Percentiles rank a stretch among this genome's conserved stretches.
These are phyloP conservation scores for Aurantiochytrium sp. DNA, from an alignment of 108 stramenopile genomes.

Conservation along the genomic window DNA sequence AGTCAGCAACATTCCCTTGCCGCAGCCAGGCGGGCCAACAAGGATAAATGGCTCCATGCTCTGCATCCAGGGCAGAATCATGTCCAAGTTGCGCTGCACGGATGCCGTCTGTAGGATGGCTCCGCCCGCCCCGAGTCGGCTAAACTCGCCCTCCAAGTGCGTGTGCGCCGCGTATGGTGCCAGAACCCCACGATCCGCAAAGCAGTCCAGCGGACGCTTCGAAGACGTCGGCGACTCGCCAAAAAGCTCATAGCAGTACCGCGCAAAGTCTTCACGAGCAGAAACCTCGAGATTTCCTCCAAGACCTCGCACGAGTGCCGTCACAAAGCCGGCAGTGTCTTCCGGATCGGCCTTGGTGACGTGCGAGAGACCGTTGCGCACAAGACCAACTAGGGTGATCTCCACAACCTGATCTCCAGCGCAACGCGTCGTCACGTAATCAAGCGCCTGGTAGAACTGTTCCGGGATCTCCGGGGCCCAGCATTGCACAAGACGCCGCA, in stretches of 20 bases:
- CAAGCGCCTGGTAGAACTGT: conserved; percentile 37
- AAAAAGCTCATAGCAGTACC: conserved; percentile 44
- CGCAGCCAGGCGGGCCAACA: conserved; percentile 57
- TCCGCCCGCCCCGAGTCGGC: background rate
- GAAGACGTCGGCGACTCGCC: conserved; percentile 44
- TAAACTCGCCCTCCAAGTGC: background rate
- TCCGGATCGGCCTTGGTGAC: conserved; percentile 21
- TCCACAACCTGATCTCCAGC: conserved; percentile 42
- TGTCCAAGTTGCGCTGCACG: conserved; percentile 39
- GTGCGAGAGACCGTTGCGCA: conserved; percentile 46
- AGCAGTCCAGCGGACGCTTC: conserved; percentile 31
- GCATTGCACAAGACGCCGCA: conserved; percentile 19
- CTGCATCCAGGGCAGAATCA: conserved; percentile 45
- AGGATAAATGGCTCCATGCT: conserved; percentile 45
- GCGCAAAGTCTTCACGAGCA: conserved; percentile 40
- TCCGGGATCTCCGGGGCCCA: conserved; percentile 38
- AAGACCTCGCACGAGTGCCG: conserved; percentile 47
- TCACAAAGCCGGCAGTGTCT: conserved; percentile 29
- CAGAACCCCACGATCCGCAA: conserved; percentile 18
- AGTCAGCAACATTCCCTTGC: conserved; percentile 45
- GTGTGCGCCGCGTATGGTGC: background rate
- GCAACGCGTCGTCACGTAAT: background rate
- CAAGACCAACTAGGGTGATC: conserved; percentile 54
- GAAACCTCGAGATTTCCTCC: conserved; percentile 45
- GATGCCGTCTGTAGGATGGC: conserved; percentile 33